These are phyloP conservation scores for Biscutella laevigata DNA, from an alignment of 441 rosid species.

Conservation along the genomic window DNA sequence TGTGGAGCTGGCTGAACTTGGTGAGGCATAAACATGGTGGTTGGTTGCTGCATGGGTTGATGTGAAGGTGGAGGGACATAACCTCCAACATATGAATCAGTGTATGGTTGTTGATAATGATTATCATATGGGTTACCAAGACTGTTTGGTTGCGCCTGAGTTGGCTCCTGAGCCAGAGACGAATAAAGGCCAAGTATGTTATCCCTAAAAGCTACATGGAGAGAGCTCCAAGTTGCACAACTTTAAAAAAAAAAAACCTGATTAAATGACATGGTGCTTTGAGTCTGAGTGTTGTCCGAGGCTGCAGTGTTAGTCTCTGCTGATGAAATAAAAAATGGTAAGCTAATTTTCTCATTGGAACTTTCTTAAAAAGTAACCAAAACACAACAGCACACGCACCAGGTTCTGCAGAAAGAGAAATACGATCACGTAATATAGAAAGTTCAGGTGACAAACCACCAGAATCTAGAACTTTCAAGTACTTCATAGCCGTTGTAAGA, in stretches of 20 bases:
- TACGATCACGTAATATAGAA: conserved; percentile 63
- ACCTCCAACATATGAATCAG: conserved; percentile 39
- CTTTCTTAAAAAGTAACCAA: not conserved
- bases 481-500: conserved; percentile 51
- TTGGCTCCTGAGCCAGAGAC: conserved; percentile 36
- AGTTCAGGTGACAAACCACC: conserved; percentile 84
- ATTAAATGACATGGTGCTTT: conserved; percentile 42
- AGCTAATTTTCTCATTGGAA: conserved; percentile 2
- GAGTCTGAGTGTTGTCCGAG: conserved; percentile 38
- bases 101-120: conserved; percentile 48
- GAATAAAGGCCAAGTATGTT: conserved; percentile 10
- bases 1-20: conserved; percentile 44
- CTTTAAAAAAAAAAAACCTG: conserved; percentile 42
- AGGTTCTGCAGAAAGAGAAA: conserved; percentile 50
- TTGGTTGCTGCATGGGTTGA: conserved; percentile 43
- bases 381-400: conserved; percentile 27
- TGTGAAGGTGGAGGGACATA: conserved; percentile 41
- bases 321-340: conserved; percentile 34
- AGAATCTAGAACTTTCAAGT: conserved; percentile 69
- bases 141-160: conserved; percentile 32
- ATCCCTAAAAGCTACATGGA: not conserved
- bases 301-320: conserved; percentile 38
- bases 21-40: conserved; percentile 57
- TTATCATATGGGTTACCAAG: conserved; percentile 45
- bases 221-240: conserved; percentile 2